A percentile compares a stretch with the other conserved stretches of the same genome.
These are phyloP conservation scores for Austropuccinia psidii DNA, from an alignment of 1,284 basidiomycete species.

Conservation along the genomic window DNA sequence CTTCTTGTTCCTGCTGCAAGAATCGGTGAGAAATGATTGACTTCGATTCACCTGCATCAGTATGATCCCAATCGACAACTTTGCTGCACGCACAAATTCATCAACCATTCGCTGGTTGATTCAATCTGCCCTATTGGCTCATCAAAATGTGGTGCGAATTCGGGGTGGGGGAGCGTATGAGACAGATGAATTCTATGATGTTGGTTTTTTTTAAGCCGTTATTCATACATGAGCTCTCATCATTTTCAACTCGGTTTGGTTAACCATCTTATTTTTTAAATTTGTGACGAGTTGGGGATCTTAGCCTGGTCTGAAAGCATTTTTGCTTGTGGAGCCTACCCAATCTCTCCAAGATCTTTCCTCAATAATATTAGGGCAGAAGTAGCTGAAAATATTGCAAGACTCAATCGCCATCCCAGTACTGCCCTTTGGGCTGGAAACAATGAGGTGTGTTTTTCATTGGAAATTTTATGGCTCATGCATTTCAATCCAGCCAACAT, in stretches of 20 bases:
- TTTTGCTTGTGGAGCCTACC: conserved; percentile 36
- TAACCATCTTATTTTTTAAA: conserved; percentile 48
- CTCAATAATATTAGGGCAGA: conserved; percentile 56
- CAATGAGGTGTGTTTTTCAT: conserved; percentile 53
- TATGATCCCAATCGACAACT: conserved; percentile 23
- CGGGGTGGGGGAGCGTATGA: conserved; percentile 44
- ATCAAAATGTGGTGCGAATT: conserved; percentile 42
- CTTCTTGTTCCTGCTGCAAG: neutral
- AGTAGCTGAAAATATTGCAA: conserved; percentile 57
- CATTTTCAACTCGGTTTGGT: conserved; percentile 54
- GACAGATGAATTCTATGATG: conserved; percentile 39
- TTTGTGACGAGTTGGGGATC: conserved; percentile 60
- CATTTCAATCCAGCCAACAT: conserved; percentile 55
- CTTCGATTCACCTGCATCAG: neutral
- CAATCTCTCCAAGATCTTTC: conserved; percentile 49
- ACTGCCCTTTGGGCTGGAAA: conserved; percentile 59
- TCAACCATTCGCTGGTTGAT: conserved; percentile 39
- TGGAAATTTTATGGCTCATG: conserved; percentile 53
- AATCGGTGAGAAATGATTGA: neutral
- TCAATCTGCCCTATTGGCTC: conserved; percentile 36
- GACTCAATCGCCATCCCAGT: conserved; percentile 57
- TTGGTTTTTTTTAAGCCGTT: neutral
- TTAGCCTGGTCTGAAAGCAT: conserved; percentile 59
- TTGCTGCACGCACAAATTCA: neutral
- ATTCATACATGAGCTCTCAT: conserved; percentile 38